These are phyloP conservation scores for Myxozyma vanderwaltii DNA, from an alignment of 805 yeast genomes.

Conservation along the genomic window DNA sequence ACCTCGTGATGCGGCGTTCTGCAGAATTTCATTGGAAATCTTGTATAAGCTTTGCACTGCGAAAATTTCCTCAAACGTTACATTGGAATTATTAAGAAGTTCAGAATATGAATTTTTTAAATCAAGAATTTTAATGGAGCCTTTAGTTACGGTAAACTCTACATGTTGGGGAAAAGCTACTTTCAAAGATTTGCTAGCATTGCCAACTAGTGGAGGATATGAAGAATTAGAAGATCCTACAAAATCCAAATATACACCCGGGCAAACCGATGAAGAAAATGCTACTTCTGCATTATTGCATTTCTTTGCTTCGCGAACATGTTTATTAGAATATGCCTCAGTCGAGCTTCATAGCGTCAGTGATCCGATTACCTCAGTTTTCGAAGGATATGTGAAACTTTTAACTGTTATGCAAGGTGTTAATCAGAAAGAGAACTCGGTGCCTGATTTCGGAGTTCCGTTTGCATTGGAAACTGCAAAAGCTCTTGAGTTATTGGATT, in stretches of 20 bases:
- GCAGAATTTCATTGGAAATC: conserved; percentile 61
- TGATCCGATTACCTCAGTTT: conserved; percentile 22
- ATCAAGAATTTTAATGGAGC: conserved; percentile 14
- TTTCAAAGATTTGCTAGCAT: conserved; percentile 6
- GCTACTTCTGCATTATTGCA: conserved; percentile 16
- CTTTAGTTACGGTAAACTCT: conserved; percentile 5
- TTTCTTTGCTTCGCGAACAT: conserved; percentile 28
- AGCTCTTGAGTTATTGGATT: conserved; percentile 68
- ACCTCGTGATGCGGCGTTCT: conserved; percentile 42
- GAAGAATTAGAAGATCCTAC: conserved; percentile 12
- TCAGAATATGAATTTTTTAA: conserved; percentile 21
- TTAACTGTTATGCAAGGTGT: conserved; percentile 15
- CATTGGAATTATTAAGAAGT: conserved; percentile 55
- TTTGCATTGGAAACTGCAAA: conserved; percentile 53
- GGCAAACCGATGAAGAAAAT: conserved; percentile 14
- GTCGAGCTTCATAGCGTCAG: conserved; percentile 67
- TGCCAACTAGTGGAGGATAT: not conserved
- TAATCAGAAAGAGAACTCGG: conserved; percentile 33
- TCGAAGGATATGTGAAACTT: conserved; percentile 15
- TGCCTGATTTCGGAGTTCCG: conserved; percentile 44
- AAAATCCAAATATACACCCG: not conserved
- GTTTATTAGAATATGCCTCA: conserved; percentile 29
- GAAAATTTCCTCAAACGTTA: conserved; percentile 53
- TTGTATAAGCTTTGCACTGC: conserved; percentile 63
- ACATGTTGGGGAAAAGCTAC: conserved; percentile 19